Percentiles rank a stretch among this genome's conserved stretches.
phyloP scores from a whole-genome alignment of 805 yeast species.

The Monosporozyma aerobia region DNA sequence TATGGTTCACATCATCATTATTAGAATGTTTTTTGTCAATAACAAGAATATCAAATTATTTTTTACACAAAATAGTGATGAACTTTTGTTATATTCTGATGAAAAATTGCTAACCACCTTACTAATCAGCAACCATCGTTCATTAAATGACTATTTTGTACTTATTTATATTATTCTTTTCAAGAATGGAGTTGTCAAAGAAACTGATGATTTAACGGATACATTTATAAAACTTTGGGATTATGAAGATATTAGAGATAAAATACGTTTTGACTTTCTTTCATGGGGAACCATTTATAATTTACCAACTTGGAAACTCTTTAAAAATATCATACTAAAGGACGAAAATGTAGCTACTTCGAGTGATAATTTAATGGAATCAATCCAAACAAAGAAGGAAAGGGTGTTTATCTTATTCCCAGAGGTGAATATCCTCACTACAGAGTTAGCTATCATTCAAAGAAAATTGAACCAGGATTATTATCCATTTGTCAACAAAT shows the following conservation, averaged over 20 bases:
- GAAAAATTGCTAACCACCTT: conserved; percentile 15
- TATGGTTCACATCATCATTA: conserved; percentile 14
- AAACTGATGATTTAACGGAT: conserved; percentile 3
- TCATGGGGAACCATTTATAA: conserved; percentile 63
- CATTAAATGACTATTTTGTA: conserved; percentile 56
- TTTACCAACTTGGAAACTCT: conserved; percentile 44
- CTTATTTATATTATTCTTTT: conserved; percentile 31
- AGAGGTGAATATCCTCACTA: conserved; percentile 66
- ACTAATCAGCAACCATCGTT: conserved; percentile 47
- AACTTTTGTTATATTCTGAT: conserved; percentile 7
- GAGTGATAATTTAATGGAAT: conserved; percentile 23
- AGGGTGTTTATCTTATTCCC: conserved; percentile 74
- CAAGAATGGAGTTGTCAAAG: conserved; percentile 6
- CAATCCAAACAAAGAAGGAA: conserved; percentile 17
- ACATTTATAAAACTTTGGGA: conserved; percentile 9
- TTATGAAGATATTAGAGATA: not conserved
- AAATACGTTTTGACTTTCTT: conserved; percentile 41
- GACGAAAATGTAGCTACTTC: conserved; percentile 60
- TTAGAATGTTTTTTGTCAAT: conserved; percentile 12
- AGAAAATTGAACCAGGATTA: conserved; percentile 44
- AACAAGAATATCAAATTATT: conserved; percentile 15
- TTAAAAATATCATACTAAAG: conserved; percentile 40
- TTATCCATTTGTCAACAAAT: conserved; percentile 43
- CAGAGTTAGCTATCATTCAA: conserved; percentile 40
- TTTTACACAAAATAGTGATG: conserved; percentile 19